Evolutionary conservation across 768 basidiomycete genomes (phyloP).

Genomic region (Chiua virens): DNA sequence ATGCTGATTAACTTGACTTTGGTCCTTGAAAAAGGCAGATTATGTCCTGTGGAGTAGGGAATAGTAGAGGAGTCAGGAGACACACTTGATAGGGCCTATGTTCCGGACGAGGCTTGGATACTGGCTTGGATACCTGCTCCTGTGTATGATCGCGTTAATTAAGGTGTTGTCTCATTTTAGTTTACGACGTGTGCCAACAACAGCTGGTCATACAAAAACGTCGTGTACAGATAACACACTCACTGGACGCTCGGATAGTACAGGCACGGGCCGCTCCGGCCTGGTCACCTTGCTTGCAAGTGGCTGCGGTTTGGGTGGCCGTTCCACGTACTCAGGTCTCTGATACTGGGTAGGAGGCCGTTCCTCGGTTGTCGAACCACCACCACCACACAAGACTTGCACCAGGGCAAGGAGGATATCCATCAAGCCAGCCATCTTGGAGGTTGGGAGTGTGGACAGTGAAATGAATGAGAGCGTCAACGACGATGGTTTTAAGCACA

Average conservation of each 20-base stretch:
- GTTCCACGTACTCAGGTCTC: background rate
- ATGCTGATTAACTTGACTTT: slow-evolving; percentile 63
- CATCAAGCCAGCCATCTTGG: slow-evolving; percentile 23
- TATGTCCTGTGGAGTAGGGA: background rate
- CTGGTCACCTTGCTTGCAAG: background rate
- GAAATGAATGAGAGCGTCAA: too few relatives aligned
- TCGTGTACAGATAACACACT: slow-evolving; percentile 7
- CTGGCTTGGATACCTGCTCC: slow-evolving; percentile 16
- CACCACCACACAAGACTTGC: slow-evolving; percentile 24
- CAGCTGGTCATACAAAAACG: background rate
- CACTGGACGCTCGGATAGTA: slow-evolving; percentile 17
- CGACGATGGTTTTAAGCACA: too few relatives aligned
- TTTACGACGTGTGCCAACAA: slow-evolving; percentile 1
- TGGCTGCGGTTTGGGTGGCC: slow-evolving; percentile 12
- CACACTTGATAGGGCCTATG: slow-evolving; percentile 19
- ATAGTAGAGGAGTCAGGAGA: background rate
- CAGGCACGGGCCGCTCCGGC: background rate
- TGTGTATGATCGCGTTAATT: slow-evolving; percentile 4
- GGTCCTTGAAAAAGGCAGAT: slow-evolving; percentile 39
- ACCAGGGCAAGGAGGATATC: slow-evolving; percentile 27
- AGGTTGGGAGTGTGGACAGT: background rate
- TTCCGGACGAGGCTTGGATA: slow-evolving; percentile 15
- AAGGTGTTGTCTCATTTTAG: slow-evolving; percentile 1
- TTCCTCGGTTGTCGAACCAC: slow-evolving; percentile 18
- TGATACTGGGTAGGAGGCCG: slow-evolving; percentile 4